Base-by-base conservation (phyloP, 2,329 filamentous ascomycete species). In the Colletotrichum liaoningense region DNA sequence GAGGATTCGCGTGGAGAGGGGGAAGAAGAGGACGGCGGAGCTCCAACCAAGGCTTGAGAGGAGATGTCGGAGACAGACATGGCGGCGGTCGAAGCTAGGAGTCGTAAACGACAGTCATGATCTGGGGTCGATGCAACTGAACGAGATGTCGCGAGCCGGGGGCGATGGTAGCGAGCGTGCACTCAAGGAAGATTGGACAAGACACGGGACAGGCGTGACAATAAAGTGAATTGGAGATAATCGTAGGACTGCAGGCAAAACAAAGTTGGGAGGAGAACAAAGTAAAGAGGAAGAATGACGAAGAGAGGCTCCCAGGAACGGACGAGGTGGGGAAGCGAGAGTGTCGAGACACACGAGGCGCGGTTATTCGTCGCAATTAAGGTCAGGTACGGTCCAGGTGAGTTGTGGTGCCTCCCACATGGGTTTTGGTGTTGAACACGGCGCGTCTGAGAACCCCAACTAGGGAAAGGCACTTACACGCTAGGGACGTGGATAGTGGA, bases 331-430 rank as follows among this genome's bases (percentile, higher is more conserved):
- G 67, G 70, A 70, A 70, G 56, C 19, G 59, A 35, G 55, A 73
- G 56, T 26, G 70, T 70, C 67, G 62, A 70, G 67, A 73, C 70
- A 73, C 70, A 73, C 70, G 70, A 73, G 55, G 60, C 67, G 67
- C 67, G 70, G 60, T 70, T 65, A 52, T 60, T 63, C 33, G 63
- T 56, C 49, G 60, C 70, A 71, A 65, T 57, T 73, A 42, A 57
- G 59, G 42, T 49, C 24, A 68, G 57, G 57, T 68, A 68, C 69
- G 64, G 64, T 65, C 60, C 70, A 49, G 26, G 59, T 69, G 58
- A 64, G 70, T 49, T 65, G 66, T 55, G 42, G 58, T 63, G 38
- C 62, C n/a, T 49, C 19, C 42, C 42, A 49, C 30, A 26, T 55
- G 56, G 49, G 38, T 67, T 62, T 64, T 73, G 70, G 67, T 70